Evolutionary conservation across 148 eudicot species (phyloP).

Genomic region (Fagopyrum esculentum): DNA sequence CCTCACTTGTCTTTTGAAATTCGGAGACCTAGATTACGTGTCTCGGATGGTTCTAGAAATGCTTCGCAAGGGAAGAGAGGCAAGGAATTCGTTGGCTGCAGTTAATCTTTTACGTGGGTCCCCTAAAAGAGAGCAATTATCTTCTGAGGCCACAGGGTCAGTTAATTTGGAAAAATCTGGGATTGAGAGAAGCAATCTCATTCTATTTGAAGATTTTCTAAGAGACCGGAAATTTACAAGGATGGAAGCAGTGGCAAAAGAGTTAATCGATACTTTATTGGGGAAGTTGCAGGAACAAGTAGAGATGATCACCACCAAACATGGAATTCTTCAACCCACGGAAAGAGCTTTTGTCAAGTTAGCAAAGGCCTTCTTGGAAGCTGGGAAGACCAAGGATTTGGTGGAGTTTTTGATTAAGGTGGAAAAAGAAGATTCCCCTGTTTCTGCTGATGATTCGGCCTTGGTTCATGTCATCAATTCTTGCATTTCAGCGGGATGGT

Average conservation of each 20-base stretch:
- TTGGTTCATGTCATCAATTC: constrained; percentile 62
- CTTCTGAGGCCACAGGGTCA: constrained; percentile 17
- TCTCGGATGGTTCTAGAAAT: constrained; percentile 81
- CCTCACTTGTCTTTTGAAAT: constrained; percentile 74
- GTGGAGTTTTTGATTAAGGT: constrained; percentile 75
- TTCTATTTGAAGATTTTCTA: constrained; percentile 50
- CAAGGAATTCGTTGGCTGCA: constrained; percentile 64
- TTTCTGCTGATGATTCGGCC: constrained; percentile 54
- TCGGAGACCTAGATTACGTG: constrained; percentile 75
- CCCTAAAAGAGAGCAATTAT: constrained; percentile 17
- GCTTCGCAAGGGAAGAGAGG: constrained; percentile 83
- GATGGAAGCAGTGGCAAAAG: constrained; percentile 54
- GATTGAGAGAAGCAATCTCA: constrained; percentile 17
- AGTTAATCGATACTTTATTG: constrained; percentile 38
- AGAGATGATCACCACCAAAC: constrained; percentile 55
- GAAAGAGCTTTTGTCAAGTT: constrained; percentile 60
- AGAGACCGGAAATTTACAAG: constrained; percentile 49
- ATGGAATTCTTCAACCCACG: constrained; percentile 80
- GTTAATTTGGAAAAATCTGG: constrained; percentile 17
- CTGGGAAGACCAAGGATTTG: constrained; percentile 66
- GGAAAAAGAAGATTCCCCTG: constrained; percentile 57
- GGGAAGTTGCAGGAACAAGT: constrained; percentile 52
- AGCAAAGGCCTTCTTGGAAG: constrained; percentile 70
- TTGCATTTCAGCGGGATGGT: constrained; percentile 80
- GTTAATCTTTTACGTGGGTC: constrained; percentile 44